Conservation (phyloP, 192 early-diverging fungal genomes). For the Spizellomyces punctatus region DNA sequence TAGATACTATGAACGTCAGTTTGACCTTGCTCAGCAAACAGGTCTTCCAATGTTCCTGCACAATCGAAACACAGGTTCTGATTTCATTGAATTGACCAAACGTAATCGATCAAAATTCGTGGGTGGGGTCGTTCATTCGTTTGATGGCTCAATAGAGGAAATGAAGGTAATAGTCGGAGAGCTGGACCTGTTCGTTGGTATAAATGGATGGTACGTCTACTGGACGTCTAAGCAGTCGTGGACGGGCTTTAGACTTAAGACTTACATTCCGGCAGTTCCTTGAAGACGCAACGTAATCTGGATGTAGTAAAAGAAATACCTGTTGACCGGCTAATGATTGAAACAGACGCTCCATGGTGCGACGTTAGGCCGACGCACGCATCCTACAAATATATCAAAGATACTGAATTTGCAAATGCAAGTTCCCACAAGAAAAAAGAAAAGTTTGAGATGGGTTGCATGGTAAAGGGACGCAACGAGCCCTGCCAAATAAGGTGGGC, state of each 20-base stretch:
- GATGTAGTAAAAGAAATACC: conserved; percentile 70
- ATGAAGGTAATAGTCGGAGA: conserved; percentile 58
- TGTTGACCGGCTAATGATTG: conserved; percentile 81
- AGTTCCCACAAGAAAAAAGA: conserved; percentile 71
- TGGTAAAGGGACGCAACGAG: conserved; percentile 86
- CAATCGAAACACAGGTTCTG: conserved; percentile 77
- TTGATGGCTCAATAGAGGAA: conserved; percentile 75
- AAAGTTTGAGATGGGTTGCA: conserved; percentile 61
- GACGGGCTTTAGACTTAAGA: no score
- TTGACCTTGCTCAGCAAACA: conserved; percentile 73
- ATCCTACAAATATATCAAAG: conserved; percentile 53
- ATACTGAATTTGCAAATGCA: neutral
- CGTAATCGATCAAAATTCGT: conserved; percentile 63
- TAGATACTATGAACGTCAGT: conserved; percentile 71
- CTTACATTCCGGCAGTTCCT: conserved; percentile 42
- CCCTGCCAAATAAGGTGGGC: conserved; percentile 53
- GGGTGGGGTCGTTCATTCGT: conserved; percentile 88
- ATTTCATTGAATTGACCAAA: conserved; percentile 71
- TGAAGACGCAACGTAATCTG: conserved; percentile 87
- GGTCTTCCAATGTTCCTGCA: conserved; percentile 92
- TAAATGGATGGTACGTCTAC: conserved; percentile 79
- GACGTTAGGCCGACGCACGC: conserved; percentile 88
- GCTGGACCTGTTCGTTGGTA: conserved; percentile 85
- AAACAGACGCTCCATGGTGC: conserved; percentile 95
- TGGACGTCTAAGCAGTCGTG: no score